Conservation (phyloP, 352 stramenopile genomes). For the Phytophthora quininea region DNA sequence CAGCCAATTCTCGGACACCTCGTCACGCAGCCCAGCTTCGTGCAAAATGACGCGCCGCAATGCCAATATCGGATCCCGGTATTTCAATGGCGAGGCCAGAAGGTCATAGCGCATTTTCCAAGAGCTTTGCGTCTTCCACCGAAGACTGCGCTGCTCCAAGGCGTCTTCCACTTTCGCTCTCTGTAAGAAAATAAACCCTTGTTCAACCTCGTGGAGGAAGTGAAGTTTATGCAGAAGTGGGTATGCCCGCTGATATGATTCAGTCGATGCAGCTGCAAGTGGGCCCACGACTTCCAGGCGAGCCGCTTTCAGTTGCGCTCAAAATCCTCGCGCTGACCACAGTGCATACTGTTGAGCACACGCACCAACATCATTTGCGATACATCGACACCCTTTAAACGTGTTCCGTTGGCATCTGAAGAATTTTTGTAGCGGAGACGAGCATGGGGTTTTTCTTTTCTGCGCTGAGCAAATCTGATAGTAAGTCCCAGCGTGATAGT, state of each 20-base stretch:
- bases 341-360: constrained; percentile 80
- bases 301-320: constrained; percentile 69
- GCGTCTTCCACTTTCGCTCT: constrained; percentile 30
- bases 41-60: constrained; percentile 80
- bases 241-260: constrained; percentile 83
- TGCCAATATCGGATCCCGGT: constrained; percentile 83
- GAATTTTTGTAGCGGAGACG: constrained; percentile 33
- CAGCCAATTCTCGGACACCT: constrained; percentile 87
- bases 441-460: constrained; percentile 76
- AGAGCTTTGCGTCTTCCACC: constrained; percentile 66
- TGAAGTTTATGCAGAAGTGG: constrained; percentile 78
- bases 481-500: constrained; percentile 83
- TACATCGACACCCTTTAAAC: constrained; percentile 69
- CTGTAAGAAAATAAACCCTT: constrained; percentile 68
- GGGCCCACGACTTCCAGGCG: constrained; percentile 73
- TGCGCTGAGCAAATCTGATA: constrained; percentile 75
- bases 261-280: constrained; percentile 67
- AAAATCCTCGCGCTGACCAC: constrained; percentile 58
- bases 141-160: constrained; percentile 31
- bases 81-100: constrained; percentile 81
- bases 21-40: constrained; percentile 57
- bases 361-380: constrained; percentile 81
- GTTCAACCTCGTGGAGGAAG: constrained; percentile 78
- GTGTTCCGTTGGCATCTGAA: constrained; percentile 23
- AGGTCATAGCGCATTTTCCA: constrained; percentile 78